Conservation (phyloP, 1,284 basidiomycete species). For the Xerocomus amazonicus region DNA sequence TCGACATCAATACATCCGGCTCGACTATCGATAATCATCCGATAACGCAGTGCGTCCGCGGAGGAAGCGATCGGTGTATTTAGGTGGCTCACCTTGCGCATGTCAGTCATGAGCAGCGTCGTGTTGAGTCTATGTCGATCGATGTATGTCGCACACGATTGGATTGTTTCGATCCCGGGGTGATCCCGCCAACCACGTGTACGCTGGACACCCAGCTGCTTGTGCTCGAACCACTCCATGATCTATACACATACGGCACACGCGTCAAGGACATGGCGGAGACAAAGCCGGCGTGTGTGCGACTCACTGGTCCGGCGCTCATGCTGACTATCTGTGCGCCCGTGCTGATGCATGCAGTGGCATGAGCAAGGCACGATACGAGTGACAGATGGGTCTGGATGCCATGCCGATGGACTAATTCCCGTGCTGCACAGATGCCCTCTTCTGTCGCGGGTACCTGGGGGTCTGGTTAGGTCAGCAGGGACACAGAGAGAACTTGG, state of each 20-base stretch:
- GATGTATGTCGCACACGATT: constrained; percentile 47
- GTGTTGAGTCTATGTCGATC: constrained; percentile 39
- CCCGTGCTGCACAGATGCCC: constrained; percentile 48
- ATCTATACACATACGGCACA: constrained; percentile 30
- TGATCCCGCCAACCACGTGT: constrained; percentile 28
- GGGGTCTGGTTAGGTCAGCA: not conserved
- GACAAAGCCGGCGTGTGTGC: not conserved
- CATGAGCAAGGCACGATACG: constrained; percentile 52
- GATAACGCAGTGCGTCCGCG: too few relatives aligned
- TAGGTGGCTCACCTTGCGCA: constrained; percentile 34
- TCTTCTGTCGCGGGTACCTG: constrained; percentile 58
- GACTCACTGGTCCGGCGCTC: constrained; percentile 45
- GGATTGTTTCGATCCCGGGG: constrained; percentile 48
- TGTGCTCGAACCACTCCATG: constrained; percentile 40
- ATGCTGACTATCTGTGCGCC: constrained; percentile 47
- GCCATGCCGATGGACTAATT: constrained; percentile 36
- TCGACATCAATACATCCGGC: not conserved
- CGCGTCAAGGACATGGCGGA: not conserved
- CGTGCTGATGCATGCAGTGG: constrained; percentile 50
- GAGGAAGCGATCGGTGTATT: too few relatives aligned
- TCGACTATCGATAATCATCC: too few relatives aligned
- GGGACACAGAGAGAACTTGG: not conserved
- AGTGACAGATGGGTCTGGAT: constrained; percentile 49
- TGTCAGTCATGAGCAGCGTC: constrained; percentile 41
- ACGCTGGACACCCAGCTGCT: not conserved